Conservation (phyloP, 257 asterid genomes). For the Salvia hispanica region DNA sequence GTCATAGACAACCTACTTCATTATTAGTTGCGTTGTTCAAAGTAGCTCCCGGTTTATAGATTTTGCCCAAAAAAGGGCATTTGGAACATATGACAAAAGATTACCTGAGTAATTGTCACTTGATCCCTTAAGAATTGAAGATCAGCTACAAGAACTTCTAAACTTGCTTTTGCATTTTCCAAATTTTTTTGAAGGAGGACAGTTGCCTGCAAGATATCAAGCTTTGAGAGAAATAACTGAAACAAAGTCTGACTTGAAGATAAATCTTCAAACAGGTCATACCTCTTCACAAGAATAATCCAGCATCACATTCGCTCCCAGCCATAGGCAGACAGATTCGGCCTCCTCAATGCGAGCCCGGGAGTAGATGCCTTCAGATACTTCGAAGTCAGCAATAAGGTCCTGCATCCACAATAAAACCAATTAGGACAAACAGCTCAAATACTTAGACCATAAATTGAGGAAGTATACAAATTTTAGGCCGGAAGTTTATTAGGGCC, state of each 20-base stretch:
- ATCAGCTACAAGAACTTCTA: conserved; percentile 87
- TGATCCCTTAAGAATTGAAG: conserved; percentile 88
- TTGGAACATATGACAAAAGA: conserved; percentile 7
- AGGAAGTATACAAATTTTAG: neutral
- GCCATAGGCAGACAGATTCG: conserved; percentile 92
- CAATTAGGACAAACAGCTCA: conserved; percentile 7
- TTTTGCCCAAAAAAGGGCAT: neutral
- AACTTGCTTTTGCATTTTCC: conserved; percentile 89
- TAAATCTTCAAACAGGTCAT: conserved; percentile 20
- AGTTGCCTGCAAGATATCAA: conserved; percentile 58
- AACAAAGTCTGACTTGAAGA: conserved; percentile 21
- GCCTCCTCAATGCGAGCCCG: conserved; percentile 78
- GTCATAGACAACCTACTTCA: neutral
- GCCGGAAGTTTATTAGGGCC: neutral
- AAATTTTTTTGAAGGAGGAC: conserved; percentile 72
- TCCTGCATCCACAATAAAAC: conserved; percentile 52
- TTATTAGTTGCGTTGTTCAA: neutral
- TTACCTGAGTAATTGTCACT: conserved; percentile 89
- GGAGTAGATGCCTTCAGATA: conserved; percentile 93
- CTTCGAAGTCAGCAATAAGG: conserved; percentile 83
- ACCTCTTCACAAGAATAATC: conserved; percentile 94
- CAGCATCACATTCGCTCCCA: conserved; percentile 97
- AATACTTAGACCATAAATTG: neutral
- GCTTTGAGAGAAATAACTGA: neutral
- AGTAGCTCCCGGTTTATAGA: neutral